phyloP scores from a whole-genome alignment of 352 stramenopile genomes.

The Pythium brachiatum region DNA sequence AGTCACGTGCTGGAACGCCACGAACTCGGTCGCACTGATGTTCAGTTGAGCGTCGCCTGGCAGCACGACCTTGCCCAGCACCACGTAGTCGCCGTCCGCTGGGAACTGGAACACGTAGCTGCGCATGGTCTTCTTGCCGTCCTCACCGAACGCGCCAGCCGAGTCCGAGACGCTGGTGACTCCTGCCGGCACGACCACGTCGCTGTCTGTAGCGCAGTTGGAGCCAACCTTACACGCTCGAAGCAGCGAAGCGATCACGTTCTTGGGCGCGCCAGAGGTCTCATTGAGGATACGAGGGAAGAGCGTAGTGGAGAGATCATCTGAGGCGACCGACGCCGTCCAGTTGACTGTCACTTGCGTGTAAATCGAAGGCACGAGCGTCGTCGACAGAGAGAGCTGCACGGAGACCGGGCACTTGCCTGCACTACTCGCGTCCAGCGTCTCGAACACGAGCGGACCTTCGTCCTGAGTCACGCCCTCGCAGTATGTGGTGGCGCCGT shows the following conservation, averaged over 20 bases:
- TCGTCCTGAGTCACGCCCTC: constrained; percentile 37
- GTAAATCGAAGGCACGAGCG: constrained; percentile 32
- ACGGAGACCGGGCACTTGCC: constrained; percentile 57
- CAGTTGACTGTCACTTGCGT: constrained; percentile 50
- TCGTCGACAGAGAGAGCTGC: constrained; percentile 29
- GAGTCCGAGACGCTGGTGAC: constrained; percentile 24
- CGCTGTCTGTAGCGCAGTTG: constrained; percentile 49
- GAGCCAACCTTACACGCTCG: constrained; percentile 57
- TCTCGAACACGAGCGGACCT: constrained; percentile 42
- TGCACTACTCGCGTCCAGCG: constrained; percentile 40
- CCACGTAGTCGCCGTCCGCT: constrained; percentile 46
- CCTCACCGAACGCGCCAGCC: constrained; percentile 39
- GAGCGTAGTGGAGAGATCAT: constrained; percentile 29
- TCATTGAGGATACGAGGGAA: constrained; percentile 63
- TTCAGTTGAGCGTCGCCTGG: constrained; percentile 44
- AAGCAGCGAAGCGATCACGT: constrained; percentile 42
- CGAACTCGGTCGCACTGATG: constrained; percentile 56
- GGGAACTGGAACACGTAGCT: constrained; percentile 44
- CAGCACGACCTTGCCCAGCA: constrained; percentile 55
- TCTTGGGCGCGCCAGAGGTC: constrained; percentile 31
- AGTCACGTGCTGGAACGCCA: constrained; percentile 35
- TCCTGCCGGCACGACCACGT: constrained; percentile 17
- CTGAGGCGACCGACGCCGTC: constrained; percentile 24
- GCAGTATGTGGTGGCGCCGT: constrained; percentile 58
- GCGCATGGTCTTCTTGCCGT: constrained; percentile 47